These are phyloP conservation scores for Colletotrichum acutatum DNA, from an alignment of 2,329 filamentous ascomycete genomes.

Conservation along the genomic window DNA sequence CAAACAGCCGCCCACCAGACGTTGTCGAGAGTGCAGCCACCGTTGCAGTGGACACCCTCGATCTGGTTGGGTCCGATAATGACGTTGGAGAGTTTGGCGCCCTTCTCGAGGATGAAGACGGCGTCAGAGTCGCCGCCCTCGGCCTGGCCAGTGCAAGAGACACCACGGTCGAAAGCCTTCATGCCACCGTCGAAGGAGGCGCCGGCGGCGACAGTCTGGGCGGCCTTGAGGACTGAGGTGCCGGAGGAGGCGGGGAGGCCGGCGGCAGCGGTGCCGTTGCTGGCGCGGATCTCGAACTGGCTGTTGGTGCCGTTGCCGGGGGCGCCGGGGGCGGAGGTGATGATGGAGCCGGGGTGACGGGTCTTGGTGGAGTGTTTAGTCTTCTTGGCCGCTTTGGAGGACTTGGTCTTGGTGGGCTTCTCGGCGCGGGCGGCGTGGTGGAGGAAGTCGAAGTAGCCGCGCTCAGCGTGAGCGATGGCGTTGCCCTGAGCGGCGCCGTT, in stretches of 20 bases:
- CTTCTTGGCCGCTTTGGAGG: conserved; percentile 19
- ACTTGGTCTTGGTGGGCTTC: conserved; percentile 19
- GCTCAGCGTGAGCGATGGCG: conserved; percentile 24
- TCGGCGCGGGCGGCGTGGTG: conserved; percentile 29
- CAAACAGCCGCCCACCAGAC: conserved; percentile 53
- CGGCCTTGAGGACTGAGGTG: conserved; percentile 37
- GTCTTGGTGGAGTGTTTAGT: conserved; percentile 23
- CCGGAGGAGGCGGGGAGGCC: conserved; percentile 42
- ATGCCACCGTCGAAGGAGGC: conserved; percentile 44
- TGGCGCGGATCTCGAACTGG: neutral
- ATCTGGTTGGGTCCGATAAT: conserved; percentile 57
- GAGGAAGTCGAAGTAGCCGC: conserved; percentile 30
- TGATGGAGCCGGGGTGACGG: conserved; percentile 12
- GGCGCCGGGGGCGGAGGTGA: conserved; percentile 20
- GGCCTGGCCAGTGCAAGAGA: conserved; percentile 52
- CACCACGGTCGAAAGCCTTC: conserved; percentile 50
- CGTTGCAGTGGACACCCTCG: conserved; percentile 58
- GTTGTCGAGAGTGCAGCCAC: conserved; percentile 52
- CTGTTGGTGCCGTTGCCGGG: conserved; percentile 9
- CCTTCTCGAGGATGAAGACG: conserved; percentile 53
- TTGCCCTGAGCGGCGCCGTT: conserved; percentile 2
- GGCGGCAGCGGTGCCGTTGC: conserved; percentile 25
- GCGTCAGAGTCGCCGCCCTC: conserved; percentile 57
- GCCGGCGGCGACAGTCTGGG: conserved; percentile 43
- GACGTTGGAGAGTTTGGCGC: conserved; percentile 56